phyloP scores from a whole-genome alignment of 257 asterid genomes.

The Capsicum chinense region DNA sequence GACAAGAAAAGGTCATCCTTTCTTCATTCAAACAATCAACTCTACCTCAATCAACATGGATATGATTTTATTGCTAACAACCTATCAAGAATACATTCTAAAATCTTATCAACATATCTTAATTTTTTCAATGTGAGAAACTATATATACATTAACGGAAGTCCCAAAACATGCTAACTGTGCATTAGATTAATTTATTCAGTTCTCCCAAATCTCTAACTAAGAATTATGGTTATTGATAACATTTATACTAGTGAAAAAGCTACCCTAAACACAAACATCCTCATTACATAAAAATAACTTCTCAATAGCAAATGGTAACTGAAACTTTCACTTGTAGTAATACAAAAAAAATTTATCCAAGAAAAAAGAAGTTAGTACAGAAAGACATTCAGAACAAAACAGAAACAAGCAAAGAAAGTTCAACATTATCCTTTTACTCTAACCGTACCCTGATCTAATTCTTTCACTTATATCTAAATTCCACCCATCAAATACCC shows the following conservation, averaged over 20 bases:
- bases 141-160: neutral
- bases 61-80: neutral
- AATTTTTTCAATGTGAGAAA: neutral
- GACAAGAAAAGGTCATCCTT: neutral
- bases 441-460: neutral
- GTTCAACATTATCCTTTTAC: neutral
- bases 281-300: neutral
- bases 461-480: slow-evolving; percentile 8
- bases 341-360: neutral
- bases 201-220: slow-evolving; percentile 19
- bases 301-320: neutral
- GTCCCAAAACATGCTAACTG: neutral
- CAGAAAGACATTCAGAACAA: slow-evolving; percentile 2
- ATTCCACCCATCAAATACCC: neutral
- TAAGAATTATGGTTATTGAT: neutral
- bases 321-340: neutral
- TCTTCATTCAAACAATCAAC: neutral
- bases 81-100: neutral
- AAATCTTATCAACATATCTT: neutral
- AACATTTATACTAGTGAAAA: neutral
- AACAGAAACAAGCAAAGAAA: neutral
- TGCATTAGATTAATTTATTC: neutral
- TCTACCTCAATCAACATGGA: neutral
- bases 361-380: neutral
- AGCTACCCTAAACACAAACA: neutral